phyloP scores from a whole-genome alignment of 257 asterid genomes.

The Solanum gandarillasii region DNA sequence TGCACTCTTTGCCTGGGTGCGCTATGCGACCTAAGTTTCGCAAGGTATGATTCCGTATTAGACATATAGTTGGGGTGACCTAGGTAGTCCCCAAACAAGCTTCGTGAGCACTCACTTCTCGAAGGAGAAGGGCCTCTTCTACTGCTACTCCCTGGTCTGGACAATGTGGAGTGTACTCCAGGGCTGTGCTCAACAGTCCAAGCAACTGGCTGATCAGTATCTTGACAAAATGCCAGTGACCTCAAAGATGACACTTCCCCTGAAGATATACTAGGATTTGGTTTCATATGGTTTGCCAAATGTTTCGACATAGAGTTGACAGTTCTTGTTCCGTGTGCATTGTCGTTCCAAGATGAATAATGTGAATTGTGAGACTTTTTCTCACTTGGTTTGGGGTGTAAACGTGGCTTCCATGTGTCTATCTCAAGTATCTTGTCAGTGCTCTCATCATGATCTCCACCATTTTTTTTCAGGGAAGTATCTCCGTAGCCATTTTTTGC shows the following conservation, averaged over 20 bases:
- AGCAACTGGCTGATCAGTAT: slow-evolving; percentile 23
- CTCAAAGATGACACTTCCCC: slow-evolving; percentile 49
- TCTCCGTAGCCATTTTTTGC: slow-evolving; percentile 26
- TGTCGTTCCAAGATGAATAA: slow-evolving; percentile 39
- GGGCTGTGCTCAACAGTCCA: slow-evolving; percentile 62
- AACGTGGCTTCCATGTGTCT: slow-evolving; percentile 76
- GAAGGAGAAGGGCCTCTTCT: slow-evolving; percentile 51
- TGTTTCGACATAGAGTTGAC: slow-evolving; percentile 23
- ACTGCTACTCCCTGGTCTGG: slow-evolving; percentile 44
- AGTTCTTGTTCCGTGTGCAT: slow-evolving; percentile 23
- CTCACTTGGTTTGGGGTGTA: slow-evolving; percentile 21
- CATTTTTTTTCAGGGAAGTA: slow-evolving; percentile 1
- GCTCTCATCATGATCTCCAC: slow-evolving; percentile 40
- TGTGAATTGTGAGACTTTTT: slow-evolving; percentile 25
- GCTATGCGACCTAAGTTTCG: slow-evolving; percentile 81
- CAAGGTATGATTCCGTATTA: slow-evolving; percentile 64
- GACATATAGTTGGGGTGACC: slow-evolving; percentile 82
- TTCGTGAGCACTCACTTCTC: slow-evolving; percentile 57
- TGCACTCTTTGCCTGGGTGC: slow-evolving; percentile 88
- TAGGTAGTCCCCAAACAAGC: slow-evolving; percentile 45
- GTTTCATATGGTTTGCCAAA: slow-evolving; percentile 37
- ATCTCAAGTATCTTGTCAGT: slow-evolving; percentile 78
- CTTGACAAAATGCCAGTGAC: slow-evolving; percentile 30
- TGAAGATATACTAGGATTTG: slow-evolving; percentile 69
- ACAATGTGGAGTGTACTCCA: slow-evolving; percentile 37